Evolutionary conservation across 2,329 filamentous ascomycete genomes (phyloP).

Genomic region (Penicillium sp.): DNA sequence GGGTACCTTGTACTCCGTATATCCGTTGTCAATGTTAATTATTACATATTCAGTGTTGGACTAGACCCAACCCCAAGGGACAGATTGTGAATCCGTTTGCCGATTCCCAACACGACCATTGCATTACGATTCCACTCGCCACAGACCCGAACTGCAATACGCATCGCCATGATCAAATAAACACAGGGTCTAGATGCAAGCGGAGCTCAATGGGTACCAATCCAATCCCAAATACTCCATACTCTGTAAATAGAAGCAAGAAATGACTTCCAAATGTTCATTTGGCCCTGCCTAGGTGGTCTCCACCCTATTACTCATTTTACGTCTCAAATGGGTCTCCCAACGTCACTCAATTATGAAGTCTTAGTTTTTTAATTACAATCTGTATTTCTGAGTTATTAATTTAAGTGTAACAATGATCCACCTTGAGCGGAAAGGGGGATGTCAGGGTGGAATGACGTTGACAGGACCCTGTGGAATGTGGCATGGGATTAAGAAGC

Average conservation of each 20-base stretch:
- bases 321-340: neutral
- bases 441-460: slow-evolving; percentile 4
- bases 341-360: slow-evolving; percentile 8
- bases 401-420: slow-evolving; percentile 3
- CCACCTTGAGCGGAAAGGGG: neutral
- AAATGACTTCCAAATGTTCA: neutral
- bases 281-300: neutral
- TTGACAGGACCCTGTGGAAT: slow-evolving; percentile 2
- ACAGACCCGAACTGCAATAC: neutral
- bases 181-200: slow-evolving; percentile 6
- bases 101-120: slow-evolving; percentile 4
- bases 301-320: slow-evolving; percentile 9
- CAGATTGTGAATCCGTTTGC: slow-evolving; percentile 3
- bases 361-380: neutral
- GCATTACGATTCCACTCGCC: neutral
- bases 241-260: slow-evolving; percentile 7
- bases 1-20: neutral
- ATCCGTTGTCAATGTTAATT: neutral
- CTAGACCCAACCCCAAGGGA: neutral
- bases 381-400: neutral
- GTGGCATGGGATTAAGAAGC: neutral
- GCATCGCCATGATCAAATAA: neutral
- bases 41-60: neutral
- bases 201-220: neutral
- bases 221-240: neutral